Evolutionary conservation across 129 eudicot species (phyloP).

Genomic region (Calendula officinalis): DNA sequence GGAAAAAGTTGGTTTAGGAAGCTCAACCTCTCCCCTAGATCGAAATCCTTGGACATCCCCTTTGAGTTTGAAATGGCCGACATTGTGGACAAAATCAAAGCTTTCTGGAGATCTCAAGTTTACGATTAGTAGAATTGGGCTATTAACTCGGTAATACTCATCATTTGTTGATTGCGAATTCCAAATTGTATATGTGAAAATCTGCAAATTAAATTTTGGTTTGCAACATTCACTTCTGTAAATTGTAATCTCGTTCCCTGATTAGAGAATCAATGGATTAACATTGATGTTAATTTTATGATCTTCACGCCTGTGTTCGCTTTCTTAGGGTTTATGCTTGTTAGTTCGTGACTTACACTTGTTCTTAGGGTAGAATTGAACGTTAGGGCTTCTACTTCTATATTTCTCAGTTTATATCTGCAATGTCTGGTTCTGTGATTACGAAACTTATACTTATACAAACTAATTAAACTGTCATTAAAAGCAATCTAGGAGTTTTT

Average conservation of each 20-base stretch:
- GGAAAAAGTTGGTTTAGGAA: too few species aligned
- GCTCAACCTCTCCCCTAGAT: too few species aligned
- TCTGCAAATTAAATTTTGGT: neutral
- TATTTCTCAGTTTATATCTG: neutral
- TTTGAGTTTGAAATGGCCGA: too few species aligned
- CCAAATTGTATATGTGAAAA: neutral
- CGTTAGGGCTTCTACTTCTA: neutral
- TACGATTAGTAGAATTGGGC: conserved; percentile 64
- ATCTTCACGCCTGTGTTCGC: too few species aligned
- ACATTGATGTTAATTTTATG: neutral
- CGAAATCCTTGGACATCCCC: too few species aligned
- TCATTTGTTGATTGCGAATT: neutral
- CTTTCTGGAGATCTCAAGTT: too few species aligned
- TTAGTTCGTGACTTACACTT: neutral
- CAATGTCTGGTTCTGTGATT: too few species aligned
- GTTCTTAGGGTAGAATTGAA: neutral
- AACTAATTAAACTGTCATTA: too few species aligned
- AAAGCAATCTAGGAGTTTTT: too few species aligned
- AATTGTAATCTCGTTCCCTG: neutral
- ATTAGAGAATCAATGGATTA: neutral
- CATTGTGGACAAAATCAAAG: too few species aligned
- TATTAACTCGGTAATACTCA: conserved; percentile 45
- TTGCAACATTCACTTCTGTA: neutral
- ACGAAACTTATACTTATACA: too few species aligned
- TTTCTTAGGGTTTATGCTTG: neutral